Evolutionary conservation across 1,284 basidiomycete genomes (phyloP).

Genomic region (Heterobasidion annosum): DNA sequence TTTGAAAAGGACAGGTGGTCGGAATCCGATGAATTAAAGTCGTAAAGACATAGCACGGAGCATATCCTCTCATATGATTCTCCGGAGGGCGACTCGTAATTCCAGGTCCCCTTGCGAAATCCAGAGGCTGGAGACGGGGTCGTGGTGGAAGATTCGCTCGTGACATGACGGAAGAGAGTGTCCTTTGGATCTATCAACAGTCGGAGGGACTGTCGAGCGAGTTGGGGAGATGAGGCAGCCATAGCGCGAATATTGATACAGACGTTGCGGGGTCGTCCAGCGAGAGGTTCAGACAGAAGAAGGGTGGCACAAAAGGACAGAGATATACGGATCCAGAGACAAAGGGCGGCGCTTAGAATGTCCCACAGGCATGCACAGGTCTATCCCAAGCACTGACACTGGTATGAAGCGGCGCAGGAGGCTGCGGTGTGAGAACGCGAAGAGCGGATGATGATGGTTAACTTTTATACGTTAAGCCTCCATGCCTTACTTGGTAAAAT

Average conservation of each 20-base stretch:
- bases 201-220: neutral
- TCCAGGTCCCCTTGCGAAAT: constrained; percentile 8
- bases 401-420: too few relatives aligned
- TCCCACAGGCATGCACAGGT: too few relatives aligned
- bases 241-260: neutral
- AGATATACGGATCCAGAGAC: too few relatives aligned
- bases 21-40: constrained; percentile 52
- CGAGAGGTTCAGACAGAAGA: neutral
- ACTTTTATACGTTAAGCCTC: too few relatives aligned
- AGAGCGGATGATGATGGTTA: too few relatives aligned
- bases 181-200: neutral
- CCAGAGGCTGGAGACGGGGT: constrained; percentile 1
- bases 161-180: neutral
- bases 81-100: constrained; percentile 12
- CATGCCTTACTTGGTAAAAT: neutral
- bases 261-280: neutral
- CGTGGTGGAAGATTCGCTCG: neutral
- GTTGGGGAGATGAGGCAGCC: constrained; percentile 1
- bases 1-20: constrained; percentile 53
- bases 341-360: too few relatives aligned
- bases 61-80: constrained; percentile 20
- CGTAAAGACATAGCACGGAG: constrained; percentile 55
- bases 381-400: too few relatives aligned
- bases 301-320: too few relatives aligned
- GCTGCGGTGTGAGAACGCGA: too few relatives aligned